These are phyloP conservation scores for Cardamine chenopodiifolia DNA, from an alignment of 345 rosid genomes.

Conservation along the genomic window DNA sequence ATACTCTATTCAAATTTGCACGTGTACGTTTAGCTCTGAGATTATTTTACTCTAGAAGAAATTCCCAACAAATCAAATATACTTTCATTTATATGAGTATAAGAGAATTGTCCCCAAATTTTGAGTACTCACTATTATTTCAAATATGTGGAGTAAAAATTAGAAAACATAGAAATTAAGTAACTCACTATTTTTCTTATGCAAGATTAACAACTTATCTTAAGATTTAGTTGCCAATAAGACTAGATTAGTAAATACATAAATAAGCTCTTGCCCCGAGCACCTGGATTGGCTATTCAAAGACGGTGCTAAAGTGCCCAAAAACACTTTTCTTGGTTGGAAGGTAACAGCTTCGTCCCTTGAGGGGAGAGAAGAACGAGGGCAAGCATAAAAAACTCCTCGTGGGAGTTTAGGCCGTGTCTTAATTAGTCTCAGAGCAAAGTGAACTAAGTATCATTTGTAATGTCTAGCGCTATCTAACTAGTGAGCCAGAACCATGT, in stretches of 20 bases:
- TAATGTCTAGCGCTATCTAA: too few relatives aligned
- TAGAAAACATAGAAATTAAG: not conserved
- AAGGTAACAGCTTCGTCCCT: not conserved
- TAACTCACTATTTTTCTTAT: too few relatives aligned
- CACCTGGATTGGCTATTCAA: not conserved
- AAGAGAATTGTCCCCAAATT: not conserved
- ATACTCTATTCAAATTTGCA: not conserved
- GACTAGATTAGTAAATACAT: not conserved
- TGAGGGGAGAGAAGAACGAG: not conserved
- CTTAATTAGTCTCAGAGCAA: not conserved
- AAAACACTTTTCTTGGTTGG: not conserved
- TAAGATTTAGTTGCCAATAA: not conserved
- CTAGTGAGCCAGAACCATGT: too few relatives aligned
- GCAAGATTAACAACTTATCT: not conserved
- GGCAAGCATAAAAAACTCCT: not conserved
- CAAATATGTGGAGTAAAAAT: not conserved
- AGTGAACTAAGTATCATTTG: not conserved
- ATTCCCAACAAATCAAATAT: not conserved
- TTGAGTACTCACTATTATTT: not conserved
- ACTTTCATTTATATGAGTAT: not conserved
- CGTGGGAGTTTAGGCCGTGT: not conserved
- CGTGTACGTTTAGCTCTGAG: not conserved
- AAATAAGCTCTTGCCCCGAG: not conserved
- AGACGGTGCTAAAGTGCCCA: too few relatives aligned
- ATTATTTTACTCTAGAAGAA: not conserved